Conservation (phyloP, 2,329 filamentous ascomycete species). For the Pseudohalonectria lignicola region DNA sequence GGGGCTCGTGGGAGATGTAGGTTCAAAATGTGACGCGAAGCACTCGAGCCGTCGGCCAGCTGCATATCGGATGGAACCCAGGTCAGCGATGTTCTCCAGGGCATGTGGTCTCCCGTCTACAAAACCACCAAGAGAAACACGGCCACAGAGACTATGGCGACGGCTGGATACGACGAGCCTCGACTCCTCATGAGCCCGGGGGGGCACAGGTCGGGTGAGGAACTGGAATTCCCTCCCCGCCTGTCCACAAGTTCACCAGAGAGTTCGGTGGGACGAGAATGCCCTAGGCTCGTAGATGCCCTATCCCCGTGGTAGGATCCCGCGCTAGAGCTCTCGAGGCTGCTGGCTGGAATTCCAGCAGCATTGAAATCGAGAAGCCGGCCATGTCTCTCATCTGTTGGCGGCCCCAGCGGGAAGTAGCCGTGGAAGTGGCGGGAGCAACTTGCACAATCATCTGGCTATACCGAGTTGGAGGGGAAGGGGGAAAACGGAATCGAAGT, state of each 20-base stretch:
- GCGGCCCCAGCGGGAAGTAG: too few species aligned
- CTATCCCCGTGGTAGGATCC: background rate
- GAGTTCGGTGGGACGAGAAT: background rate
- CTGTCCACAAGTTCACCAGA: background rate
- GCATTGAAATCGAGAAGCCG: too few species aligned
- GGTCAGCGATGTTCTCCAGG: background rate
- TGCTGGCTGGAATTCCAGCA: background rate
- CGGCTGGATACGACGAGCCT: too few species aligned
- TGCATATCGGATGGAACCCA: constrained; percentile 1
- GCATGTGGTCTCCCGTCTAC: constrained; percentile 1
- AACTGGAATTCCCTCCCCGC: background rate
- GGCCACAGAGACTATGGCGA: background rate
- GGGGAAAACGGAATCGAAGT: background rate
- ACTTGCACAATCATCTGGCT: too few species aligned
- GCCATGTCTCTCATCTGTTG: too few species aligned
- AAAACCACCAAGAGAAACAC: background rate
- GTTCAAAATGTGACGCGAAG: background rate
- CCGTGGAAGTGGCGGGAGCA: too few species aligned
- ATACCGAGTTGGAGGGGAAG: too few species aligned
- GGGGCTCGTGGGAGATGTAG: background rate
- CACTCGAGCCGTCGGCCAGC: constrained; percentile 1
- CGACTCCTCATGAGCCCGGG: too few species aligned
- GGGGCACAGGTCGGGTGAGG: background rate
- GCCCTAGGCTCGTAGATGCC: background rate
- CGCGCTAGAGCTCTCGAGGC: background rate